Evolutionary conservation across 1,139 yeast species (phyloP), one percentile per base, ranked within the genome.

Genomic region (Pichiaceae sp.): DNA sequence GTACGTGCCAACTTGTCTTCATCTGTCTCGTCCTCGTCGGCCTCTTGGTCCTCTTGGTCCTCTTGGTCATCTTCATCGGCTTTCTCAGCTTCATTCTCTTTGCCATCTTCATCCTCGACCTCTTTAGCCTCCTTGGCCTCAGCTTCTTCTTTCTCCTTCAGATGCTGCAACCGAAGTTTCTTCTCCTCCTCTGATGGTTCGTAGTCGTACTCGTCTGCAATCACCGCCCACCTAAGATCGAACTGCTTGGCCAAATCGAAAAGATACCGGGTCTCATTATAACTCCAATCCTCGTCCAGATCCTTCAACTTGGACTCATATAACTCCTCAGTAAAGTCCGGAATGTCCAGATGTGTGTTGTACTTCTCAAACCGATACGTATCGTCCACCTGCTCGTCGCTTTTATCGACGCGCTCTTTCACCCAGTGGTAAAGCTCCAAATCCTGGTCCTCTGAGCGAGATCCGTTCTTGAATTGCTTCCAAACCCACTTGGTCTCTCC

Each of bases 171-270:
- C n/a, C n/a, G n/a, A n/a, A n/a, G n/a, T 2, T 32, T 27, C 16
- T 20, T 12, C 17, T 27, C 24, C 26, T 35, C 44, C 4, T 17
- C 16, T 17, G 40, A 38, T 17, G 33, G 34, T 21, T 44, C 49
- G 39, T 57, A 71, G 19, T 64, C 65, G 56, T 78, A 89, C 44
- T 96, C 64, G 52, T 91, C 98, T 43, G 72, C 67, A 11, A 91
- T 75, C 1, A 87, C 78, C 9, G 81, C 74, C 97, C 98, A 91
- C 45, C 93, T 74, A 51, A 91, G 66, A 53, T 91, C 97, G 53
- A 74, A 89, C 2, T 69, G 71, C 29, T 66, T 59, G 44, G 95
- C 84, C 26, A 85, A 61, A 2, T 78, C 81, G 57, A 89, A 86
- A 19, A 91, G 61, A 43, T 82, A 75, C 35, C 64, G 64, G 0